Evolutionary conservation across 352 stramenopile species (phyloP).

Genomic region (Blastocystis sp.): DNA sequence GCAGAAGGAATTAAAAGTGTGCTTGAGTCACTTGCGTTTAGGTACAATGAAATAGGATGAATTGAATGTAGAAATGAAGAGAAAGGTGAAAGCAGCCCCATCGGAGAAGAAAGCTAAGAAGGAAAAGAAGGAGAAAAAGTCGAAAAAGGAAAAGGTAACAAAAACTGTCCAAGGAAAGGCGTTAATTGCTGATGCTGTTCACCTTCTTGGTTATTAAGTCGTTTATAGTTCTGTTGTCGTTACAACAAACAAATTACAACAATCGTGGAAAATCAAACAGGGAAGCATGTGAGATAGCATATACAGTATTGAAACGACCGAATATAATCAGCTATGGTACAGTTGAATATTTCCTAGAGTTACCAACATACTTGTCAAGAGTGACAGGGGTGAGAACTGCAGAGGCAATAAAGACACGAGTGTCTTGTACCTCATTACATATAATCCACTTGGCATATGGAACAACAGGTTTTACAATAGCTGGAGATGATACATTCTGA

Average conservation of each 20-base stretch:
- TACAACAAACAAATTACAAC: not conserved
- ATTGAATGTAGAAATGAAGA: not conserved
- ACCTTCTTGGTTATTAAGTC: not conserved
- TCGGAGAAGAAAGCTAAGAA: constrained; percentile 19
- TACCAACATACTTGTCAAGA: constrained; percentile 31
- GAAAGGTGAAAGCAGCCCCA: not conserved
- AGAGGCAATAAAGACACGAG: constrained; percentile 43
- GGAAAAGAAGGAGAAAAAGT: not conserved
- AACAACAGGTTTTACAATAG: not conserved
- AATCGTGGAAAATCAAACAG: too few species aligned
- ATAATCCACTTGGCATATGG: constrained; percentile 19
- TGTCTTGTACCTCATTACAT: not conserved
- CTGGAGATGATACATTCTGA: not conserved
- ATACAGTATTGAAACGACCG: not conserved
- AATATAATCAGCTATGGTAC: not conserved
- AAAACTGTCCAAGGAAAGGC: not conserved
- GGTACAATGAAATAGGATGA: not conserved
- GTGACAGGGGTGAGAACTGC: constrained; percentile 38
- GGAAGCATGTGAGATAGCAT: not conserved
- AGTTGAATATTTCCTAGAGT: constrained; percentile 51
- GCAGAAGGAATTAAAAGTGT: constrained; percentile 44
- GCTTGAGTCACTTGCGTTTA: not conserved
- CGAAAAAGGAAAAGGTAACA: not conserved
- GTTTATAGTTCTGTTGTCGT: not conserved
- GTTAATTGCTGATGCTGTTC: not conserved